Evolutionary conservation across 176 grass and related monocot genomes (phyloP).

Genomic region (Oropetium thomaeum): DNA sequence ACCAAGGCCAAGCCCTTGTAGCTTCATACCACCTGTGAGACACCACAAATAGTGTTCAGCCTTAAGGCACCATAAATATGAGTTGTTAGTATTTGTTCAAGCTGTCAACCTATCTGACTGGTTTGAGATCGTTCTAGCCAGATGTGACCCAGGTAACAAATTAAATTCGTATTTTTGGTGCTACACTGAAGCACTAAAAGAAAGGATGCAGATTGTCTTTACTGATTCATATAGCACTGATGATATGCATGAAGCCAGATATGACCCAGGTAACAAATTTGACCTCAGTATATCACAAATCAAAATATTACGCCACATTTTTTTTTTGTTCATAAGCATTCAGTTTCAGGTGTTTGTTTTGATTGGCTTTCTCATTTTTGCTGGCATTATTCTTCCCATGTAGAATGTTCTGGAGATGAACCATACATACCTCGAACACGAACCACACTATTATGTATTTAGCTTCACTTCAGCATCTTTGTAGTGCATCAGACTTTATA

Average conservation of each 20-base stretch:
- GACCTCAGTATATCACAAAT: background rate
- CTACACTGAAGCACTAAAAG: background rate
- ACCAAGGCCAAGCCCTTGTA: no score
- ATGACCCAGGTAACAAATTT: background rate
- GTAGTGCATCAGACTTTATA: background rate
- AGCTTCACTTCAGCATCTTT: background rate
- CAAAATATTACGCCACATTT: background rate
- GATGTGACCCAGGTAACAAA: no score
- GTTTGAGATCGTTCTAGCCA: no score
- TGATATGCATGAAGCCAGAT: background rate
- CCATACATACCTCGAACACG: background rate
- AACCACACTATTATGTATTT: background rate
- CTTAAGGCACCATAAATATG: no score
- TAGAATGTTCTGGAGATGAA: background rate
- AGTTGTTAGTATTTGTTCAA: background rate
- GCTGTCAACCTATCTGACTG: background rate
- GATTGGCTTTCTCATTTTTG: background rate
- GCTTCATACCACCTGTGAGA: no score
- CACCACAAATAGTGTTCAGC: no score
- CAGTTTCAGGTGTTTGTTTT: background rate
- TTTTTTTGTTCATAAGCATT: background rate
- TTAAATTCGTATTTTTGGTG: no score
- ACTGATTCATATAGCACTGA: background rate
- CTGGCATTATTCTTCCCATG: background rate
- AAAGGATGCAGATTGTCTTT: background rate